Percentiles rank a stretch among this genome's conserved stretches.
Conservation (phyloP, 2,329 filamentous ascomycete species). For the Biscogniauxia sp. region DNA sequence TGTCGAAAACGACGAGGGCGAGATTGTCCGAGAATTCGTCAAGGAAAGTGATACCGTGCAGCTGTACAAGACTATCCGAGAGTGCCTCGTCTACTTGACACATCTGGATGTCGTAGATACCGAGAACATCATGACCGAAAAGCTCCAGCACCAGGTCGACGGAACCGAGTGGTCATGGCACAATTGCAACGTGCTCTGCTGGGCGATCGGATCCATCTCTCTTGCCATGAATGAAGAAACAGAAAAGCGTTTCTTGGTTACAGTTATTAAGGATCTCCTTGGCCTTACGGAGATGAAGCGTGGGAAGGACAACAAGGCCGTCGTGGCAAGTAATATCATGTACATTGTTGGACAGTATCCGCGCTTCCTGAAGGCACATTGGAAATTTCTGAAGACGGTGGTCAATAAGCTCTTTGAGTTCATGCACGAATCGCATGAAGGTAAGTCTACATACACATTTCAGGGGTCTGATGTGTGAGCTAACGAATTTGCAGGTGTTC, state of each 20-base stretch:
- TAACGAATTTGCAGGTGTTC: constrained; percentile 63
- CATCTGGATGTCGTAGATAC: constrained; percentile 97
- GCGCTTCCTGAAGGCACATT: constrained; percentile 96
- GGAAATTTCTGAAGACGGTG: constrained; percentile 99
- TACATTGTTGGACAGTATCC: constrained; percentile 99
- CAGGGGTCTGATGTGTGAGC: constrained; percentile 4
- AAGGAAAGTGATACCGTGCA: constrained; percentile 99
- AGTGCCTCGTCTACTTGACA: constrained; percentile 95
- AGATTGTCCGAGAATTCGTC: constrained; percentile 98
- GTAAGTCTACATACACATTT: constrained; percentile 42
- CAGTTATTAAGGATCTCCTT: constrained; percentile 96
- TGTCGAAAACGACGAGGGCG: constrained; percentile 98
- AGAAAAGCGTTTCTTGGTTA: constrained; percentile 96
- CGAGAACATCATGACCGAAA: constrained; percentile 99
- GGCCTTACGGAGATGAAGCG: constrained; percentile 99
- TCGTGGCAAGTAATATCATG: constrained; percentile 99
- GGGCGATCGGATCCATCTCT: constrained; percentile 98
- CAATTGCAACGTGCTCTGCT: constrained; percentile 99
- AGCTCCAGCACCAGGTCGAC: constrained; percentile 92
- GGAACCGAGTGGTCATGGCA: constrained; percentile 98
- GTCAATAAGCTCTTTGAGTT: constrained; percentile 99
- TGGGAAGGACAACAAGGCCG: constrained; percentile 98
- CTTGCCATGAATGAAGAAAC: constrained; percentile 99
- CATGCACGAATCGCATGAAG: constrained; percentile 99
- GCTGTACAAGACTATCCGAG: constrained; percentile 97